Conservation (phyloP, 1,284 basidiomycete genomes). For the Heimioporus retisporus region DNA sequence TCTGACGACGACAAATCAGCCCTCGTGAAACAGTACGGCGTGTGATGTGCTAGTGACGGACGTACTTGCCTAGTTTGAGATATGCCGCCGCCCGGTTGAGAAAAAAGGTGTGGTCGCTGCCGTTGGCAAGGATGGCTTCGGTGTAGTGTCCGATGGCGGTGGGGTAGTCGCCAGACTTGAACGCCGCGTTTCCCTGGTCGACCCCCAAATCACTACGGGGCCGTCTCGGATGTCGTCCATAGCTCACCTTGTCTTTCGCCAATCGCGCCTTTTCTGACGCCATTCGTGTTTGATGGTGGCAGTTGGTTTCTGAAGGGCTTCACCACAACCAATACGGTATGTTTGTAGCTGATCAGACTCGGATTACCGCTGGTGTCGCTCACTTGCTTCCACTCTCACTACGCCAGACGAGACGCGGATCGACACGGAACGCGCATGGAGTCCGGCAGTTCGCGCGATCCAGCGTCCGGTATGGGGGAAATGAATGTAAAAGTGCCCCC, state of each 20-base stretch:
- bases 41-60: conserved; percentile 28
- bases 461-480: conserved; percentile 8
- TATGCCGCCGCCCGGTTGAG: conserved; percentile 88
- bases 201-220: conserved; percentile 5
- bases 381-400: not conserved
- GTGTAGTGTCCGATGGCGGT: conserved; percentile 77
- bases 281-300: conserved; percentile 31
- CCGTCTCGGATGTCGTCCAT: not conserved
- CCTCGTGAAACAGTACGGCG: conserved; percentile 9
- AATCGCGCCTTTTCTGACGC: conserved; percentile 45
- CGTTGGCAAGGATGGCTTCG: conserved; percentile 74
- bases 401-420: conserved; percentile 6
- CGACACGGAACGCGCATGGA: not conserved
- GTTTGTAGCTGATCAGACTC: not conserved
- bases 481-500: conserved; percentile 32
- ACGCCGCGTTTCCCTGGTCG: conserved; percentile 68
- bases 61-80: conserved; percentile 88
- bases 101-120: conserved; percentile 71
- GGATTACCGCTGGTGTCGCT: not conserved
- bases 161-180: conserved; percentile 63
- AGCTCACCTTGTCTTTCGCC: conserved; percentile 44
- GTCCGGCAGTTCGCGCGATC: conserved; percentile 15
- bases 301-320: conserved; percentile 1
- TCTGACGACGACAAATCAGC: conserved; percentile 50
- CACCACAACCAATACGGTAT: no score